Conservation (phyloP, 805 yeast genomes). For the Yamadazyma endophytica region DNA sequence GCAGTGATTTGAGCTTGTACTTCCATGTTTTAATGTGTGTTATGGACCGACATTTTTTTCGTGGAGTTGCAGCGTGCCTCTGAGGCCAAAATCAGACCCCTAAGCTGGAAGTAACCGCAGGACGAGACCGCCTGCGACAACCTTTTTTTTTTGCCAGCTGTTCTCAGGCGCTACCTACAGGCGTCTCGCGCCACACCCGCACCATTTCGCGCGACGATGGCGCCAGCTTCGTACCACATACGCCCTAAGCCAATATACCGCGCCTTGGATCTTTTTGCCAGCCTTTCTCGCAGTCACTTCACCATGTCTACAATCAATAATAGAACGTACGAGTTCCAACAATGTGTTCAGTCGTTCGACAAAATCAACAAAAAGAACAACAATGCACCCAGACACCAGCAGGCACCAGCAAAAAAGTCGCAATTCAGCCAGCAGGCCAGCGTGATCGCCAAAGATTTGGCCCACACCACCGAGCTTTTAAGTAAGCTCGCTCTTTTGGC, state of each 20-base stretch:
- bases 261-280: conserved; percentile 1
- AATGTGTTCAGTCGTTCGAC: conserved; percentile 77
- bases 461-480: conserved; percentile 76
- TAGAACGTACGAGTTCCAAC: conserved; percentile 88
- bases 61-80: too few relatives aligned
- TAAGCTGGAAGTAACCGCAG: too few relatives aligned
- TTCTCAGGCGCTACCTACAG: too few relatives aligned
- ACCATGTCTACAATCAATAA: conserved; percentile 49
- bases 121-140: too few relatives aligned
- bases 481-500: conserved; percentile 82
- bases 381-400: conserved; percentile 13
- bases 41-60: too few relatives aligned
- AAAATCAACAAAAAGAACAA: conserved; percentile 45
- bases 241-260: background rate
- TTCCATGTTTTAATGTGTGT: too few relatives aligned
- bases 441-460: conserved; percentile 81
- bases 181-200: too few relatives aligned
- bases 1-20: too few relatives aligned
- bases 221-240: too few relatives aligned
- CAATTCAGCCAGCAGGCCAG: conserved; percentile 63
- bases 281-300: background rate
- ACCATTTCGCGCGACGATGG: too few relatives aligned
- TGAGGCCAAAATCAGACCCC: too few relatives aligned
- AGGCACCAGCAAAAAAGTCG: conserved; percentile 24
- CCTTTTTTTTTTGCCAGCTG: too few relatives aligned